Evolutionary conservation across 148 eudicot species (phyloP).

Genomic region (Mesembryanthemum crystallinum): DNA sequence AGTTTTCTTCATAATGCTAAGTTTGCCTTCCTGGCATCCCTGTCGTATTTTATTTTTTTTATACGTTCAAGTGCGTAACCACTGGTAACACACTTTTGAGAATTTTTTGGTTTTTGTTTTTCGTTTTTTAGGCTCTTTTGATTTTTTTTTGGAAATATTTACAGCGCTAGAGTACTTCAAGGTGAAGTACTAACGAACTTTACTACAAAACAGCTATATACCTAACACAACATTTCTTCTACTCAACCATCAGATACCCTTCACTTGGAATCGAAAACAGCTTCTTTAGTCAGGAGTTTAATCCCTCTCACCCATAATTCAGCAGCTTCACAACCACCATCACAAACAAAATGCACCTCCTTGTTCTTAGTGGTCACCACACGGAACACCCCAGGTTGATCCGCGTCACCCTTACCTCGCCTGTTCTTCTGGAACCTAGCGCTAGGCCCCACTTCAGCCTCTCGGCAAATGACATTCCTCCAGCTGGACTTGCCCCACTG

Average conservation of each 20-base stretch:
- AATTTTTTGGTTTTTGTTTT: background rate
- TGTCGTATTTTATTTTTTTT: no score
- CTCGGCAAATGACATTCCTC: slow-evolving; percentile 66
- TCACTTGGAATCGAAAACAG: slow-evolving; percentile 25
- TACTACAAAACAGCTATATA: slow-evolving; percentile 19
- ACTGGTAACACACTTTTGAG: background rate
- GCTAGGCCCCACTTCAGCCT: slow-evolving; percentile 68
- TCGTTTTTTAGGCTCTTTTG: background rate
- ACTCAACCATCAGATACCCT: background rate
- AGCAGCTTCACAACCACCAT: slow-evolving; percentile 76
- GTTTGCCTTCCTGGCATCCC: no score
- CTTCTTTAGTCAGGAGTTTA: slow-evolving; percentile 59
- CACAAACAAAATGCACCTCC: slow-evolving; percentile 81
- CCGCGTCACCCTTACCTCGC: slow-evolving; percentile 52
- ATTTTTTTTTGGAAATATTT: slow-evolving; percentile 18
- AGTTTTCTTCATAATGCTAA: background rate
- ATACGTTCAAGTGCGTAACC: no score
- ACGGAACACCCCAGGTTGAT: slow-evolving; percentile 59
- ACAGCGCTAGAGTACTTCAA: slow-evolving; percentile 33
- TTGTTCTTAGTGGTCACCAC: slow-evolving; percentile 70
- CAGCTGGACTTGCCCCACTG: slow-evolving; percentile 70
- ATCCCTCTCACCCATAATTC: slow-evolving; percentile 90
- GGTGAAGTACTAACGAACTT: slow-evolving; percentile 28
- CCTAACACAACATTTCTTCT: slow-evolving; percentile 3
- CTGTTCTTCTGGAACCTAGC: slow-evolving; percentile 45